A percentile compares a stretch with the other conserved stretches of the same genome.
Evolutionary conservation across 129 eudicot species (phyloP).

Genomic region (Lonicera japonica): DNA sequence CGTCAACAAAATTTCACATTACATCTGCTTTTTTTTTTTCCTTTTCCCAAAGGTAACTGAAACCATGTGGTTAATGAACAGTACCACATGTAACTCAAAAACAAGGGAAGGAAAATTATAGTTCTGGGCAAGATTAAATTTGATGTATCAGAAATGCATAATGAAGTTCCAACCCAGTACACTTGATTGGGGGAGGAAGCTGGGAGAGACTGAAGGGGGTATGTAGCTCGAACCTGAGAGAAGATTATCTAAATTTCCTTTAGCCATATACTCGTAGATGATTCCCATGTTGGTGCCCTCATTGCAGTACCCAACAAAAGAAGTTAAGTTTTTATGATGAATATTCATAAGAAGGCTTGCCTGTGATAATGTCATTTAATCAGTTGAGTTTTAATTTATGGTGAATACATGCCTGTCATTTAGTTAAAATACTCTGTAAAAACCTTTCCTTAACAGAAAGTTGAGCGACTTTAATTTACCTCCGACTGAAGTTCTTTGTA

Average conservation of each 20-base stretch:
- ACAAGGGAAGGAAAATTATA: too few species aligned
- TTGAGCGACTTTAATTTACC: constrained; percentile 15
- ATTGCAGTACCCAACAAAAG: constrained; percentile 58
- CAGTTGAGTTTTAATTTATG: too few species aligned
- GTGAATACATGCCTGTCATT: too few species aligned
- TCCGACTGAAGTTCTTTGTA: constrained; percentile 42
- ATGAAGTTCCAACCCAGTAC: neutral
- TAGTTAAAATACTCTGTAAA: too few species aligned
- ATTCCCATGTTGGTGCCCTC: constrained; percentile 40
- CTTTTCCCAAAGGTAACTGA: neutral
- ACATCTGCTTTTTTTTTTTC: neutral
- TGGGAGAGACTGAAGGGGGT: too few species aligned
- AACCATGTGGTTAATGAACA: neutral
- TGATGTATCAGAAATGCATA: neutral
- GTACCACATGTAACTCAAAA: neutral
- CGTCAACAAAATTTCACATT: neutral
- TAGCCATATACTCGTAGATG: constrained; percentile 63
- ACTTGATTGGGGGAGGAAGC: neutral
- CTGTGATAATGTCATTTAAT: constrained; percentile 14
- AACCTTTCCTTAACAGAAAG: too few species aligned
- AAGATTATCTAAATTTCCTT: constrained; percentile 41
- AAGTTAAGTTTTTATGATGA: constrained; percentile 52
- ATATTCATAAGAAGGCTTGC: constrained; percentile 31
- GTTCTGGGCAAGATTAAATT: neutral
- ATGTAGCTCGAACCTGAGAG: constrained; percentile 31